phyloP scores from a whole-genome alignment of 1,139 yeast species.

The Debaryomyces udenii region DNA sequence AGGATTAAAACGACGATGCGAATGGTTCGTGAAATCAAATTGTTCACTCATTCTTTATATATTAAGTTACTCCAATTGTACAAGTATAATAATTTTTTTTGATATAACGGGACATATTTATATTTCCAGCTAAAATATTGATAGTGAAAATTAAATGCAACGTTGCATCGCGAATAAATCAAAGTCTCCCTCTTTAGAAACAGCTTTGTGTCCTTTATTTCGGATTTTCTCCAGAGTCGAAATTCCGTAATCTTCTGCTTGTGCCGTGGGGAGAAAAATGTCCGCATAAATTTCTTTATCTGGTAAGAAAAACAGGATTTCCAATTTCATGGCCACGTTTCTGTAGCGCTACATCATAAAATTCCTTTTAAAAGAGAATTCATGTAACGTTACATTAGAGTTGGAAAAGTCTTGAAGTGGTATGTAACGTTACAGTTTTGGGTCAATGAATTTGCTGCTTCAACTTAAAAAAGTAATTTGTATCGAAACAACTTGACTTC shows the following conservation, averaged over 20 bases:
- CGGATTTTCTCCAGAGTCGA: not conserved
- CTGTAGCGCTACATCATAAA: not conserved
- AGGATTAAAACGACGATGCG: conserved; percentile 73
- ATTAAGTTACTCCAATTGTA: conserved; percentile 1
- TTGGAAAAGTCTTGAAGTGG: not conserved
- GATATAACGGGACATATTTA: conserved; percentile 4
- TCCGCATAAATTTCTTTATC: conserved; percentile 4
- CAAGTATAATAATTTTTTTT: not conserved
- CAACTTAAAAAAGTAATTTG: not conserved
- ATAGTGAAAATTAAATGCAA: conserved; percentile 14
- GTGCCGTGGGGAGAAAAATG: conserved; percentile 2
- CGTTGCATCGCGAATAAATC: conserved; percentile 17
- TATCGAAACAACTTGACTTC: not conserved
- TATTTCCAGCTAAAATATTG: not conserved
- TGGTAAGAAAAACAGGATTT: no score
- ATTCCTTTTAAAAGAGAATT: not conserved
- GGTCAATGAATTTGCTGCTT: not conserved
- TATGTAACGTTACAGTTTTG: conserved; percentile 25
- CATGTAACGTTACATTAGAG: conserved; percentile 11
- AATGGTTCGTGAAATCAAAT: conserved; percentile 56
- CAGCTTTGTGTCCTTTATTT: not conserved
- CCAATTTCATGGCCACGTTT: no score
- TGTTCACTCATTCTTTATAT: conserved; percentile 25
- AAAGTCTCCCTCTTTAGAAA: not conserved
- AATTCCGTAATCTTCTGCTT: not conserved